A percentile compares a stretch with the other conserved stretches of the same genome.
Evolutionary conservation across 345 rosid species (phyloP).

Genomic region (Lepidium didymum): DNA sequence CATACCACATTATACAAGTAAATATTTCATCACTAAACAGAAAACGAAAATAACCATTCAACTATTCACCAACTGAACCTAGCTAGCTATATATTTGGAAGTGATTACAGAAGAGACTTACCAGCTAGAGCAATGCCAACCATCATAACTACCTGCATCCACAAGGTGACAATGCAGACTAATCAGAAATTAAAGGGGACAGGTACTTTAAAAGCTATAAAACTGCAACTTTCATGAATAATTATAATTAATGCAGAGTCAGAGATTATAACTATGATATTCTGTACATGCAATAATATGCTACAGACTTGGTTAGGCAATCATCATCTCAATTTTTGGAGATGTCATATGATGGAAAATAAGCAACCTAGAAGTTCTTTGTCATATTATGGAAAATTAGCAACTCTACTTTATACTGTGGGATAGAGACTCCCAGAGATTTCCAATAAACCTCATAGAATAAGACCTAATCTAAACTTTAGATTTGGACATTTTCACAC

Average conservation of each 20-base stretch:
- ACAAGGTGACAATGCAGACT: background rate
- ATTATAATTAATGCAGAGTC: background rate
- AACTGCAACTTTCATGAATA: background rate
- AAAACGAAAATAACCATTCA: background rate
- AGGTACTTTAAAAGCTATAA: background rate
- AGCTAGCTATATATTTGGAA: background rate
- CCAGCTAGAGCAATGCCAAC: constrained; percentile 34
- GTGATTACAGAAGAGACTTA: constrained; percentile 10
- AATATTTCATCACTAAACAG: background rate
- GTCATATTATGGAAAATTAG: background rate
- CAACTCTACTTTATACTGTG: background rate
- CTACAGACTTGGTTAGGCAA: background rate
- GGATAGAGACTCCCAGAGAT: background rate
- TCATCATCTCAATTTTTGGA: background rate
- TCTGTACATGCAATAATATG: background rate
- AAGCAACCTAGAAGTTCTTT: background rate
- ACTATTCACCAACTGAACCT: background rate
- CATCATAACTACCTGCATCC: constrained; percentile 36
- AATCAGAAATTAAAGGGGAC: background rate
- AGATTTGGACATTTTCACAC: background rate
- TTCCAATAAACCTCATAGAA: background rate
- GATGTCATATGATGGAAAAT: background rate
- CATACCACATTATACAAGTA: background rate
- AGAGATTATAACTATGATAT: background rate
- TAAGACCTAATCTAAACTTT: background rate